A percentile compares a stretch with the other conserved stretches of the same genome.
Evolutionary conservation across 106 monocot species (phyloP).

Genomic region (Dioscorea alata): DNA sequence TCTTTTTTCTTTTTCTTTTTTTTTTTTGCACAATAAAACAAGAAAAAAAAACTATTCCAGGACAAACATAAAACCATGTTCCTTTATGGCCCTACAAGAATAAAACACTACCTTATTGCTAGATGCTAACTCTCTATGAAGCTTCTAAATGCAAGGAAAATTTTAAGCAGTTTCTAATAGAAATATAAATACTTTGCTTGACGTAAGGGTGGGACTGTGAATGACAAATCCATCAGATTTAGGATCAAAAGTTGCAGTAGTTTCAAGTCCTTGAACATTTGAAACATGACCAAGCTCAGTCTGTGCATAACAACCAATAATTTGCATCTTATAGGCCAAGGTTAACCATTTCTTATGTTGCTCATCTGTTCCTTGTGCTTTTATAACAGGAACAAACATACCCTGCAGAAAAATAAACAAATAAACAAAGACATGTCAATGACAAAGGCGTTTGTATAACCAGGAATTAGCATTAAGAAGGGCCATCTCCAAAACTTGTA

Average conservation of each 20-base stretch:
- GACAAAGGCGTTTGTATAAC: background rate
- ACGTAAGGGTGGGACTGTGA: too few species aligned
- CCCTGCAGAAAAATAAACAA: slow-evolving; percentile 41
- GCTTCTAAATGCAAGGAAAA: too few species aligned
- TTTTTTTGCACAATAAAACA: too few species aligned
- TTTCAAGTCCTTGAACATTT: slow-evolving; percentile 99
- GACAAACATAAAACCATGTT: too few species aligned
- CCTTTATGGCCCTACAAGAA: too few species aligned
- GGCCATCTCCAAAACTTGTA: background rate
- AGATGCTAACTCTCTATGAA: too few species aligned
- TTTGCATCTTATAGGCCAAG: slow-evolving; percentile 80
- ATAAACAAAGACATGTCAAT: slow-evolving; percentile 1
- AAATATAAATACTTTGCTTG: too few species aligned
- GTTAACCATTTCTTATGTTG: slow-evolving; percentile 94
- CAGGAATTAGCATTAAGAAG: background rate
- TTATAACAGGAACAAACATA: too few species aligned
- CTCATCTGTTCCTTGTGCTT: slow-evolving; percentile 91
- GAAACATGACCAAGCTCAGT: slow-evolving; percentile 99
- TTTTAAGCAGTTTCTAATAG: too few species aligned
- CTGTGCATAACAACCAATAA: slow-evolving; percentile 98
- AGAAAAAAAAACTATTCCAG: too few species aligned
- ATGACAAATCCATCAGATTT: slow-evolving; percentile 94
- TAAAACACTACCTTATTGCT: too few species aligned
- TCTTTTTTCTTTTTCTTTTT: too few species aligned
- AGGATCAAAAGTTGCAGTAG: slow-evolving; percentile 94